Conservation (phyloP, 176 grass and related monocot species). For the Oryza nivara region DNA sequence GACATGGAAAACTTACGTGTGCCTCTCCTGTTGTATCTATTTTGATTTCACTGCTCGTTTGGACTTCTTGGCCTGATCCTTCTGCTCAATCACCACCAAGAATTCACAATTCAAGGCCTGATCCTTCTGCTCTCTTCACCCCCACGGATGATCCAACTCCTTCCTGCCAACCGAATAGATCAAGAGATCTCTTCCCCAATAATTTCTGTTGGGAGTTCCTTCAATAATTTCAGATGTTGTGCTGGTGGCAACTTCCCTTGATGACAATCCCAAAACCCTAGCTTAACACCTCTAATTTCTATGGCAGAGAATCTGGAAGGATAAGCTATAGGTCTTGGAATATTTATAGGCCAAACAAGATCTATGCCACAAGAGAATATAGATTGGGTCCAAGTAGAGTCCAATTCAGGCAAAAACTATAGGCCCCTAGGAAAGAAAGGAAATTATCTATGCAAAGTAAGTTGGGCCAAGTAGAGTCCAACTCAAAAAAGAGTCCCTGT, state of each 20-base stretch:
- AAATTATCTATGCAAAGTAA: neutral
- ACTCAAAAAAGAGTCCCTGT: neutral
- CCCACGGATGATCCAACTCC: neutral
- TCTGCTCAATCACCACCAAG: constrained; percentile 9
- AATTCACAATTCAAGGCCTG: neutral
- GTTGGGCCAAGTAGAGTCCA: neutral
- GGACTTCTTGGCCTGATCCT: constrained; percentile 8
- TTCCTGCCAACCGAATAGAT: neutral
- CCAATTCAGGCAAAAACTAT: neutral
- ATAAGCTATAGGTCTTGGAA: neutral
- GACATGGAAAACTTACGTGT: constrained; percentile 26
- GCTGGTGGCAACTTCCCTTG: neutral
- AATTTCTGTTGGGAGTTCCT: neutral
- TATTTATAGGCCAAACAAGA: constrained; percentile 38
- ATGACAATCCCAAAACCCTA: constrained; percentile 33
- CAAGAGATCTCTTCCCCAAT: neutral
- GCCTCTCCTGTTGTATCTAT: neutral
- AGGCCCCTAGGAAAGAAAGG: neutral
- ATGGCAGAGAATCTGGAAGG: neutral
- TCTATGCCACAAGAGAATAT: neutral
- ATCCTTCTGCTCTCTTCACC: neutral
- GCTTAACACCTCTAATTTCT: neutral
- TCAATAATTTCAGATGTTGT: neutral
- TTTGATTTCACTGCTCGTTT: neutral
- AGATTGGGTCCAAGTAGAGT: constrained; percentile 34